Evolutionary conservation across 2,329 filamentous ascomycete genomes (phyloP).

Genomic region (Penicillium occitanis): DNA sequence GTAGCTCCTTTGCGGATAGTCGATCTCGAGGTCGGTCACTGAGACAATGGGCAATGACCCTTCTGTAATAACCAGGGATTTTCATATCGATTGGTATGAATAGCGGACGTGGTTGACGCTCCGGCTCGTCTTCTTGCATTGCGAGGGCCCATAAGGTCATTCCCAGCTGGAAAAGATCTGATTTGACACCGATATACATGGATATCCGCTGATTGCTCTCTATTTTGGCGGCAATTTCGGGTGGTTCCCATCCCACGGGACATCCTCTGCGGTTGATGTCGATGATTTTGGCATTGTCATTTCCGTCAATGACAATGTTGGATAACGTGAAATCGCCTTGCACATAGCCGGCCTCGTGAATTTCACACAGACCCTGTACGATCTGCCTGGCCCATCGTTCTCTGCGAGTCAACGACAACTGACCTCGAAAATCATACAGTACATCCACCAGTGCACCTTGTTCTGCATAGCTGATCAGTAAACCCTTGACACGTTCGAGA

Average conservation of each 20-base stretch:
- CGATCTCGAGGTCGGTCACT: constrained; percentile 71
- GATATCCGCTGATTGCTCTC: constrained; percentile 85
- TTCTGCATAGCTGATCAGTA: constrained; percentile 84
- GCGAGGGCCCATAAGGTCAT: constrained; percentile 97
- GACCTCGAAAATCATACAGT: constrained; percentile 72
- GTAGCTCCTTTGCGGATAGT: constrained; percentile 69
- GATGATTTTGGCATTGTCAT: constrained; percentile 90
- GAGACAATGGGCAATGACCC: constrained; percentile 74
- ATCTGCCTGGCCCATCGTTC: constrained; percentile 92
- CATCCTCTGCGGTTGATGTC: constrained; percentile 98
- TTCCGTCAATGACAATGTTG: constrained; percentile 87
- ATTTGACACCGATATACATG: constrained; percentile 98
- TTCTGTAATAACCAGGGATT: constrained; percentile 76
- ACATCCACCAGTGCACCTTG: constrained; percentile 87
- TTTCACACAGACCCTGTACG: constrained; percentile 81
- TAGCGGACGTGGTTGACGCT: constrained; percentile 71
- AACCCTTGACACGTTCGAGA: constrained; percentile 72
- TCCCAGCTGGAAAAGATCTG: constrained; percentile 90
- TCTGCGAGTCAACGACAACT: constrained; percentile 67
- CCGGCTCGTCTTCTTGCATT: constrained; percentile 84
- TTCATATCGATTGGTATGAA: constrained; percentile 47
- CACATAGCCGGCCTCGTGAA: constrained; percentile 94
- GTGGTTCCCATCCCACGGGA: constrained; percentile 95
- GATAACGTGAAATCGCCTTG: constrained; percentile 97
- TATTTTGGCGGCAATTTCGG: constrained; percentile 81